phyloP scores from a whole-genome alignment of 176 grass and related monocot species.

The Triticum timopheevii region DNA sequence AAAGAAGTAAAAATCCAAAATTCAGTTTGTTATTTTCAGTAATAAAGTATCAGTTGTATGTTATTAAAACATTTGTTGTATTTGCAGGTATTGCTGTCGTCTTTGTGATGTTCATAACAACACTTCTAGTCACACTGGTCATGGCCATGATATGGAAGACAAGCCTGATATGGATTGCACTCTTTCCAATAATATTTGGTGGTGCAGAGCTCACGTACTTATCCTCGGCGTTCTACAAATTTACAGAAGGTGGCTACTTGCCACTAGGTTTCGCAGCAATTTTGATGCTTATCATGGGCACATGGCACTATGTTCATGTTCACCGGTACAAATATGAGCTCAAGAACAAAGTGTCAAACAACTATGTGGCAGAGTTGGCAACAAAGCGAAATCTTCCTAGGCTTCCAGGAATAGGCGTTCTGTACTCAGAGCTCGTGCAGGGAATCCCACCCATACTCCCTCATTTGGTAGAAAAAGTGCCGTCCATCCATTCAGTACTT shows the following conservation, averaged over 20 bases:
- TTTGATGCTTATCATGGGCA: conserved; percentile 64
- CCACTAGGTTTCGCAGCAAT: conserved; percentile 51
- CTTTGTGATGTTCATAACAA: conserved; percentile 69
- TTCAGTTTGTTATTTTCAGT: background rate
- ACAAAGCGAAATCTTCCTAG: conserved; percentile 26
- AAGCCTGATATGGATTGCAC: conserved; percentile 37
- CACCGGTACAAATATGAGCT: conserved; percentile 63
- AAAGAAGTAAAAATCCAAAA: background rate
- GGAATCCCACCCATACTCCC: conserved; percentile 72
- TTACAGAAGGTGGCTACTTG: conserved; percentile 62
- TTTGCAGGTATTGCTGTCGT: conserved; percentile 69
- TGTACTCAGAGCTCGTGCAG: conserved; percentile 72
- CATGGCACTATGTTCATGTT: conserved; percentile 71
- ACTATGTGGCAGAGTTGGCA: conserved; percentile 47
- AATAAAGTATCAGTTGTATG: conserved; percentile 12
- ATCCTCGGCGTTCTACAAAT: conserved; percentile 62
- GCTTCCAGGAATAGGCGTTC: conserved; percentile 59
- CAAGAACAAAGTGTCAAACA: conserved; percentile 51
- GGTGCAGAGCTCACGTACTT: conserved; percentile 57
- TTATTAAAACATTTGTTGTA: background rate
- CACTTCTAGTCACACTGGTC: conserved; percentile 56
- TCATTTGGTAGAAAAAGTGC: conserved; percentile 60
- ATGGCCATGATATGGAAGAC: conserved; percentile 75
- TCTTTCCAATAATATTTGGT: conserved; percentile 52
- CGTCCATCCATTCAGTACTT: conserved; percentile 60